Evolutionary conservation across 805 yeast species (phyloP), one percentile per base, ranked within the genome.

Genomic region (Ascoidea asiatica): DNA sequence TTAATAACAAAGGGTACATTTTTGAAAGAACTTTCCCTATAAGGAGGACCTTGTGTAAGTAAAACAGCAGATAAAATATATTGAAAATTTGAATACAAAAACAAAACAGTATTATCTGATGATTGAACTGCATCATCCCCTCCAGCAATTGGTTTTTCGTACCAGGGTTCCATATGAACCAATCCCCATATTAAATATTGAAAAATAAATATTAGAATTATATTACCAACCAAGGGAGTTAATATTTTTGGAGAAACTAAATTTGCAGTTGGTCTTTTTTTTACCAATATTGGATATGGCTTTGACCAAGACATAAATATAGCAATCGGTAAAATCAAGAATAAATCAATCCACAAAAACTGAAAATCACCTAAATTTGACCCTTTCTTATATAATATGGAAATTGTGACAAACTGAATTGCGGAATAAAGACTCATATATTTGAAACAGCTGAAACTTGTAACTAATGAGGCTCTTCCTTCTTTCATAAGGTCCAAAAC

Each of bases 351-450:
- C 75, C 89, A 88, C 52, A 92, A 66, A 57, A 90, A 92, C 63
- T 92, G 98, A 65, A 92, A 89, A 63, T 92, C 98, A 7, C 99
- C 99, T 47, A 92, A 65, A 58, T 92, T 92, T 3, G 95, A 78
- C 4, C 98, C 98, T 45, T 84, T 70, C 52, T 81, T 78, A 65
- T 92, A 92, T 46, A 92, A 61, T 18, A 92, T 76, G 0, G 92
- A 74, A 36, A 92, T 94, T 0, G 96, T 75, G 44, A 87, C 72
- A 56, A 92, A 92, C 61, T 92, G 99, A 55, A 92, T 92, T 1
- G 97, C 97, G 1, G 96, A 86, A 63, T 92, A 92, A 47, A 94
- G 64, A 43, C 97, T 87, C 98, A 92, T 92, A 66, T 85, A 92
- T 71, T 88, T 94, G 77, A 92, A 92, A 61, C 98, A 92, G 36